These are phyloP conservation scores for Tulasnella sp. DNA, from an alignment of 768 basidiomycete species.

Conservation along the genomic window DNA sequence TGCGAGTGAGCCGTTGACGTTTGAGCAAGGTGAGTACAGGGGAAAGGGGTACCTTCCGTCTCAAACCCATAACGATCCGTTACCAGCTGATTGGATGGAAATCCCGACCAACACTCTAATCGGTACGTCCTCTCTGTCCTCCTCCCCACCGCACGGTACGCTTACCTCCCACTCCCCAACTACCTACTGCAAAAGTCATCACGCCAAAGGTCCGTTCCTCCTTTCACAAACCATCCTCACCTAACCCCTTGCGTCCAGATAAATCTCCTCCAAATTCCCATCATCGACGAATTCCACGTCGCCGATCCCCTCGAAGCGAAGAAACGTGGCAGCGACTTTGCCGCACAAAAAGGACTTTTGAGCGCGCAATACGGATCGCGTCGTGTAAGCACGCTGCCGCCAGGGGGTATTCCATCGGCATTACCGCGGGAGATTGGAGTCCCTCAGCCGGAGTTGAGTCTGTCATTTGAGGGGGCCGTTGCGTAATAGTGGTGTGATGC, in stretches of 20 bases:
- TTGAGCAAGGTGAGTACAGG: constrained; percentile 61
- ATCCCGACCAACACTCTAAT: constrained; percentile 95
- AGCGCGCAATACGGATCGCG: constrained; percentile 22
- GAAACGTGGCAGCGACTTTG: constrained; percentile 66
- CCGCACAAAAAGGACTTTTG: constrained; percentile 74
- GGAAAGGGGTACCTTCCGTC: neutral
- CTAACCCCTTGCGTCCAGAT: no score
- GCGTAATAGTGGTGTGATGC: no score
- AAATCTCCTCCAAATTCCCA: constrained; percentile 88
- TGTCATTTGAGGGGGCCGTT: no score
- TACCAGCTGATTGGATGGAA: constrained; percentile 93
- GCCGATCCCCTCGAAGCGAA: constrained; percentile 61
- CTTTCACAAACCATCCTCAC: no score
- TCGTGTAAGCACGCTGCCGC: no score
- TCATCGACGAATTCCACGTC: constrained; percentile 88
- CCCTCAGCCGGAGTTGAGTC: no score
- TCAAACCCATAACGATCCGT: neutral
- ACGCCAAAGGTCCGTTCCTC: no score
- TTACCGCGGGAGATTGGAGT: no score
- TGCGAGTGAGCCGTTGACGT: constrained; percentile 89
- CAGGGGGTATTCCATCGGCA: no score
- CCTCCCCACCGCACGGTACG: neutral
- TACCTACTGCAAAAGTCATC: no score
- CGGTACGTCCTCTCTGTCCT: neutral
- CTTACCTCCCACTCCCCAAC: neutral